phyloP scores from a whole-genome alignment of 164 flowering plant species.

The Brasenia schreberi region DNA sequence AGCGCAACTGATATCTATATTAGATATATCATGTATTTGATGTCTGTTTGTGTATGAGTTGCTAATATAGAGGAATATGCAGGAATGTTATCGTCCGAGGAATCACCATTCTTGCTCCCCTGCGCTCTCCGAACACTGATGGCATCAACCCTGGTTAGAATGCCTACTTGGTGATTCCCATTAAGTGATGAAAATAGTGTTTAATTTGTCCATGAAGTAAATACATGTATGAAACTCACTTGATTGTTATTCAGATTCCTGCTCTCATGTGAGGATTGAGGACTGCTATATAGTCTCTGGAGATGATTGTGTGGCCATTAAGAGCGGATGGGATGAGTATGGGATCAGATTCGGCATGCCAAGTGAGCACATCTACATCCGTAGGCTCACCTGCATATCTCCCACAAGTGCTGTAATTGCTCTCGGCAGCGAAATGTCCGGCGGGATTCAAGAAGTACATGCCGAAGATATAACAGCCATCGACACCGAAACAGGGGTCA shows the following conservation, averaged over 20 bases:
- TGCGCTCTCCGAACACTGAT: constrained; percentile 65
- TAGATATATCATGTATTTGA: too few relatives aligned
- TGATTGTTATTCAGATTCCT: constrained; percentile 35
- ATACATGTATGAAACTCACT: too few relatives aligned
- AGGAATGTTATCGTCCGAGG: constrained; percentile 28
- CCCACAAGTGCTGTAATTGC: constrained; percentile 69
- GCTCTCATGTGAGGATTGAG: constrained; percentile 44
- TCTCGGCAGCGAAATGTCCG: constrained; percentile 87
- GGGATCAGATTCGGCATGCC: constrained; percentile 45
- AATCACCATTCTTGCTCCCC: constrained; percentile 48
- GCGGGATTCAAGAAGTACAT: constrained; percentile 59
- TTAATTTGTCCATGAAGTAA: background rate
- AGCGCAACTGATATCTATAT: too few relatives aligned
- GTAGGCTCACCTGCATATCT: constrained; percentile 65
- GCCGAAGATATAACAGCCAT: constrained; percentile 47
- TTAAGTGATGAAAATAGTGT: too few relatives aligned
- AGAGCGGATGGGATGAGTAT: constrained; percentile 33
- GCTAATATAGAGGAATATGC: constrained; percentile 1
- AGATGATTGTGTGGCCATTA: constrained; percentile 73
- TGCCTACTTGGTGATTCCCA: background rate
- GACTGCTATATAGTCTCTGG: constrained; percentile 69
- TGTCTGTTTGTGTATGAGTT: too few relatives aligned
- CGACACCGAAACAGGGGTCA: constrained; percentile 43
- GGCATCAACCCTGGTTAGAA: constrained; percentile 63
- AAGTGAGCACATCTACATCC: constrained; percentile 37